Base-by-base conservation (phyloP, 441 rosid species). In the Jatropha multifida region DNA sequence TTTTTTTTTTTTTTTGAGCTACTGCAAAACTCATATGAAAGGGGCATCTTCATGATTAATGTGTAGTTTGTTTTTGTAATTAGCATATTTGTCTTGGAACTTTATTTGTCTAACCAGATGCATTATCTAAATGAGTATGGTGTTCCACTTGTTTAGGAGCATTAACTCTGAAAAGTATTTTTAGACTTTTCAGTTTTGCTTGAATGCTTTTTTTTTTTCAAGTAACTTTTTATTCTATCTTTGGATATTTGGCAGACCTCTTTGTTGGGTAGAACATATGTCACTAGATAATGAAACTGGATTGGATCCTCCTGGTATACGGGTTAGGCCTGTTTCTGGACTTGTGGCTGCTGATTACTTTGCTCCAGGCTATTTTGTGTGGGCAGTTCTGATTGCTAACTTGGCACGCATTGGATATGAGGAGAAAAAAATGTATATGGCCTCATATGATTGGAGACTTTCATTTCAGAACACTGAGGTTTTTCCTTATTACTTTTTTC, bases 211-310 rank as follows among this genome's bases (percentile, higher is more conserved):
- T 56, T 51, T 51, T 23, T 23, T 23, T 23, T 23, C 11, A 49
- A 37, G 23, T 66, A 20, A 2, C 20, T 80, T 66, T 73, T 65
- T 46, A 66, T 81, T 70, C 40, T 27, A 41, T 66, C 69, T 68
- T 64, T 78, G 68, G 52, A 49, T 71, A 44, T 64, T 69, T 73
- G 72, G 75, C 81, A 94, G 99, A 81, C 99, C 99, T 74, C 76
- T 96, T n/a, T 96, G 99, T 79, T 96, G 99, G 99, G 90, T 91
- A 64, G 94, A 96, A 74, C 99, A 96, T 82, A 89, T 96, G 92
- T 94, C 98, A 49, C 84, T 96, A 77, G 94, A 94, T 88, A 96
- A 94, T 80, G 96, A 92, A 84, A 92, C 99, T 69, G 98, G 98
- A 74, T 68, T 96, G 82, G 99, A 96, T 87, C 97, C 98, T 83